Evolutionary conservation across 2,329 filamentous ascomycete genomes (phyloP), one percentile per base, ranked within the genome.

Genomic region (Pestalotiopsis sp.): DNA sequence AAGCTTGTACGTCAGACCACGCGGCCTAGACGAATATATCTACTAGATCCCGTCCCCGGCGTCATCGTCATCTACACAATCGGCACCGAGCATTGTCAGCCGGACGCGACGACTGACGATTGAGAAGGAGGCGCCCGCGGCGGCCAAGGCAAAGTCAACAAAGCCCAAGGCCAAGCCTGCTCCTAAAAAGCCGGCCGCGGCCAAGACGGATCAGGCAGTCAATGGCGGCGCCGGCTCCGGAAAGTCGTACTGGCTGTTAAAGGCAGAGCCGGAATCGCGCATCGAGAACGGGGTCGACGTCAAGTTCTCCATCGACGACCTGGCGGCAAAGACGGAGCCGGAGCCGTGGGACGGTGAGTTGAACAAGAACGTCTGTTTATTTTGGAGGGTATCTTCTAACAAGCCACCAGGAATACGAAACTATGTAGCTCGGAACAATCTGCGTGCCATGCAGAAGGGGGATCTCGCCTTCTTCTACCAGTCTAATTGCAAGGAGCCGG

Each of bases 401-500:
- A 64, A 56, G 22, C 59, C 48, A 67, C 48, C 52, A 80, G 78
- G 78, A 10, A 80, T 79, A 67, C 77, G 77, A 62, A 77, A 77
- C 56, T 79, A 79, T 66, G 75, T 75, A 17, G 95, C 95, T 6
- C 89, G 93, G 30, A 98, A 98, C 75, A 94, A 98, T 77, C 90
- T 99, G 81, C 89, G 93, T 38, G 88, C 89, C 9, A 99, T 99
- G 96, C 94, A 93, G 74, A 89, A 90, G 67, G 94, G 94, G 64
- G 96, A 99, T 76, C 85, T 94, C 39, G 94, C 94, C 30, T 98
- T 99, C 82, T 98, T 99, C 82, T 98, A 98, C 77, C 95, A 98
- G 80, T 97, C 93, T 60, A 97, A 96, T 75, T 96, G 93, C 81
- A 97, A 97, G 77, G 88, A 91, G 26, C 94, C 94, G 0, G 95